phyloP scores from a whole-genome alignment of 2,329 filamentous ascomycete genomes.

The Graphiopsis chlorocephala region DNA sequence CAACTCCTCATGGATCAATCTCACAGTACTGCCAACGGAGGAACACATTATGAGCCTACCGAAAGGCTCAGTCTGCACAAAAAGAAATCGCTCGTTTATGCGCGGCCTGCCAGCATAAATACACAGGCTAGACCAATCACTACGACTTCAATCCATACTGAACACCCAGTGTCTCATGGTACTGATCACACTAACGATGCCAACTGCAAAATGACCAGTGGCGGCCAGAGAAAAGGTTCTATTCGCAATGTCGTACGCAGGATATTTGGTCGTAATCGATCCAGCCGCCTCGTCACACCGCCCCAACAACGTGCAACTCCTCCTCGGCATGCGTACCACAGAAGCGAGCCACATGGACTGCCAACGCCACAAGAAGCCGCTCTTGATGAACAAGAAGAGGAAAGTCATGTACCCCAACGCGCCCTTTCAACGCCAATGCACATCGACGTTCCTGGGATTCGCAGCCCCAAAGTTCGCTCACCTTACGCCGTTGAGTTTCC shows the following conservation, averaged over 20 bases:
- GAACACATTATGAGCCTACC: conserved; percentile 17
- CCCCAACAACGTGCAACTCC: conserved; percentile 16
- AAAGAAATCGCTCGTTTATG: conserved; percentile 9
- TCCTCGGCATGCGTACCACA: conserved; percentile 33
- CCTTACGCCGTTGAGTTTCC: conserved; percentile 39
- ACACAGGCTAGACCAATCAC: conserved; percentile 1
- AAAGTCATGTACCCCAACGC: conserved; percentile 18
- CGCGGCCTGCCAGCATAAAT: conserved; percentile 5
- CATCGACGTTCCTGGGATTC: conserved; percentile 13
- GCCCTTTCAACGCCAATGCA: conserved; percentile 26
- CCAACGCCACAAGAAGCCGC: conserved; percentile 22
- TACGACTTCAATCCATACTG: not conserved
- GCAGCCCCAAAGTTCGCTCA: conserved; percentile 24
- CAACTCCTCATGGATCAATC: conserved; percentile 26
- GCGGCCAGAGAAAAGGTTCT: conserved; percentile 30
- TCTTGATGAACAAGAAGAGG: conserved; percentile 7
- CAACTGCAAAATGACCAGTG: not conserved
- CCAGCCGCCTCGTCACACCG: conserved; percentile 23
- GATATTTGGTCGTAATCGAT: conserved; percentile 35
- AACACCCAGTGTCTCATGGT: not conserved
- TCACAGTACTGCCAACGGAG: conserved; percentile 21
- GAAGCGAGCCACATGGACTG: conserved; percentile 27
- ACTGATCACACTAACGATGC: conserved; percentile 20
- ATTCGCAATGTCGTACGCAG: conserved; percentile 36
- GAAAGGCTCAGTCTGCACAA: conserved; percentile 5